phyloP scores from a whole-genome alignment of 352 stramenopile species.

The Globisporangium iwayamae region DNA sequence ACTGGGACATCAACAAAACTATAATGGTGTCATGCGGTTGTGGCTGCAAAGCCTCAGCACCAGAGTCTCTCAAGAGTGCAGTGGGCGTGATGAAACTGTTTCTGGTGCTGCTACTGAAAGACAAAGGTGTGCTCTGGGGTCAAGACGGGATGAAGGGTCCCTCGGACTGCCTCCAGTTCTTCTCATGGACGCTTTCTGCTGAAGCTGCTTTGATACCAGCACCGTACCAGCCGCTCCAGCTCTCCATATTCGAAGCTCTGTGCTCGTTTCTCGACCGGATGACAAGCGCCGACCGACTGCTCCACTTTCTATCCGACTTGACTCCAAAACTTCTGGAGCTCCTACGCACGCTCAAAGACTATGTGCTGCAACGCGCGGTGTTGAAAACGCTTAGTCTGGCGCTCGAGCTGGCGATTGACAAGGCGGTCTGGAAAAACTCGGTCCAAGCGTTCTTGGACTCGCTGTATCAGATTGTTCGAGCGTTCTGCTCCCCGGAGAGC shows the following conservation, averaged over 20 bases:
- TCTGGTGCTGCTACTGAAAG: conserved; percentile 10
- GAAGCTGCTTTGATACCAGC: background rate
- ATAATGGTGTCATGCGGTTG: conserved; percentile 9
- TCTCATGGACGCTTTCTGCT: conserved; percentile 10
- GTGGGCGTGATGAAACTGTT: conserved; percentile 15
- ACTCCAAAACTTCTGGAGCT: conserved; percentile 8
- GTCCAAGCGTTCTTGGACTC: conserved; percentile 9
- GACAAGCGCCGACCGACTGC: conserved; percentile 13
- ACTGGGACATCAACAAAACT: background rate
- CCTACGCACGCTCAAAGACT: background rate
- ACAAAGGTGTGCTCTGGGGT: conserved; percentile 16
- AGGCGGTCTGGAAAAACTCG: conserved; percentile 16
- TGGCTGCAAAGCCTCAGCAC: conserved; percentile 8
- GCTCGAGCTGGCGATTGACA: conserved; percentile 14
- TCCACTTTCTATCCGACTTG: conserved; percentile 11
- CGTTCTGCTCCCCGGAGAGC: background rate
- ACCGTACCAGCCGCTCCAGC: conserved; percentile 3
- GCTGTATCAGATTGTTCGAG: conserved; percentile 13
- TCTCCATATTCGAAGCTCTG: conserved; percentile 13
- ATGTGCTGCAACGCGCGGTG: background rate
- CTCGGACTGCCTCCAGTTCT: conserved; percentile 11
- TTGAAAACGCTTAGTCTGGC: conserved; percentile 11
- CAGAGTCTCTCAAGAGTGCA: conserved; percentile 13
- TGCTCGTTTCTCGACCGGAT: conserved; percentile 14
- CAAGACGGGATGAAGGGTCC: conserved; percentile 20